Evolutionary conservation across 164 flowering plant genomes (phyloP).

Genomic region (Malania oleifera): DNA sequence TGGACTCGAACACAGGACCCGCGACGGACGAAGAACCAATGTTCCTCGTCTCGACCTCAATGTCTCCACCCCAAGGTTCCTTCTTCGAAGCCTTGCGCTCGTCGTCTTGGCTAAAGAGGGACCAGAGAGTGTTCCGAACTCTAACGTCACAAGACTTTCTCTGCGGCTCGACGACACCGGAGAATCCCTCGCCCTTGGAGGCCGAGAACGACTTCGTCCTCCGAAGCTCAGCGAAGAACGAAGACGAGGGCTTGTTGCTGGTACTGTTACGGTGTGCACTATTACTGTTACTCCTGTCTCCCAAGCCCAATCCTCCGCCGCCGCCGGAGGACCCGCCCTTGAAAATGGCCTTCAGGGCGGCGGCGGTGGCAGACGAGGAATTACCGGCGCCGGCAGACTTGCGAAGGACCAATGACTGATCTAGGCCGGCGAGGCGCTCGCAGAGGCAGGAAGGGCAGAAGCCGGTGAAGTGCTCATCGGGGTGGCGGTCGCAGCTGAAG

Average conservation of each 20-base stretch:
- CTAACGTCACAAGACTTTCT: constrained; percentile 5
- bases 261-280: neutral
- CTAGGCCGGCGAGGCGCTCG: constrained; percentile 62
- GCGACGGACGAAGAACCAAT: neutral
- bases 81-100: neutral
- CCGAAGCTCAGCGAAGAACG: constrained; percentile 3
- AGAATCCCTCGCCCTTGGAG: constrained; percentile 4
- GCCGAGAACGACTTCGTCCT: constrained; percentile 5
- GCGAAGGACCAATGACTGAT: constrained; percentile 22
- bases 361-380: constrained; percentile 26
- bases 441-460: constrained; percentile 74
- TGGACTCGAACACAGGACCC: constrained; percentile 15
- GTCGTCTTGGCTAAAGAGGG: constrained; percentile 2
- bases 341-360: constrained; percentile 41
- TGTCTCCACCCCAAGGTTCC: neutral
- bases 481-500: constrained; percentile 62
- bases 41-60: neutral
- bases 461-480: constrained; percentile 61
- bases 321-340: constrained; percentile 16
- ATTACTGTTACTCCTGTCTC: neutral
- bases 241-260: constrained; percentile 5
- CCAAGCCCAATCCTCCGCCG: constrained; percentile 12
- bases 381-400: constrained; percentile 22
- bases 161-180: constrained; percentile 7
- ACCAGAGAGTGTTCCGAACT: constrained; percentile 3